Base-by-base conservation (phyloP, 768 basidiomycete genomes). In the Rhizopogon rudus region DNA sequence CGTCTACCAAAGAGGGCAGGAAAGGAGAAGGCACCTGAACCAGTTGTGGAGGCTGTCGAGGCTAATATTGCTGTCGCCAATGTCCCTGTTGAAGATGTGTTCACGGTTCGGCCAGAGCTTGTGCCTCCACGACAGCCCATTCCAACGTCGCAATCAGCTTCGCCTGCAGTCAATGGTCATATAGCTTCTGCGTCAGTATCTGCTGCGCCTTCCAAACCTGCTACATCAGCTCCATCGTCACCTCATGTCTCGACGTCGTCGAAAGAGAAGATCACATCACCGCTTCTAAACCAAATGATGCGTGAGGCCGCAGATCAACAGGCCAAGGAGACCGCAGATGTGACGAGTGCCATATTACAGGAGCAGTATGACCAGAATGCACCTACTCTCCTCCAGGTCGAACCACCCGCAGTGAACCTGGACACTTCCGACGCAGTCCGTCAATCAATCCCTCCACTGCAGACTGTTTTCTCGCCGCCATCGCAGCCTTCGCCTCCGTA, bases 401-500 rank as follows among this genome's bases (percentile, higher is more conserved):
- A 70, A 29, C 57, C 60, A 13, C 54, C 57, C 6, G 57, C 60
- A 9, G 63, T 62, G 7, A 37, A 59, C 8, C 63, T 60, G 35
- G 70, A 70, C 1, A 48, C 55, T 44, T 41, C 65, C 57, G 65
- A 35, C 68, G 68, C 39, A 66, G 67, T 41, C 64, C 67, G 12
- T 43, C 74, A 74, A 41, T 70, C 77, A 7, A 69, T 57, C 6
- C 73, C 76, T 1, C 75, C 77, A 25, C 59, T 80, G 8, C 77
- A 78, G 58, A 75, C 77, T 3, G 68, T 70, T 14, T 78, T 79
- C 53, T 65, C 72, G 14, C 69, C 73, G 4, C 67, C 65, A 59
- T 67, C 70, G 14, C 73, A 72, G 39, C 65, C 73, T 2, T 82
- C 88, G 1, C 83, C 87, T 10, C 76, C 78, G 1, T 90, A 81